Evolutionary conservation across 2,329 filamentous ascomycete genomes (phyloP).

Genomic region (Sordariomycetes sp.): DNA sequence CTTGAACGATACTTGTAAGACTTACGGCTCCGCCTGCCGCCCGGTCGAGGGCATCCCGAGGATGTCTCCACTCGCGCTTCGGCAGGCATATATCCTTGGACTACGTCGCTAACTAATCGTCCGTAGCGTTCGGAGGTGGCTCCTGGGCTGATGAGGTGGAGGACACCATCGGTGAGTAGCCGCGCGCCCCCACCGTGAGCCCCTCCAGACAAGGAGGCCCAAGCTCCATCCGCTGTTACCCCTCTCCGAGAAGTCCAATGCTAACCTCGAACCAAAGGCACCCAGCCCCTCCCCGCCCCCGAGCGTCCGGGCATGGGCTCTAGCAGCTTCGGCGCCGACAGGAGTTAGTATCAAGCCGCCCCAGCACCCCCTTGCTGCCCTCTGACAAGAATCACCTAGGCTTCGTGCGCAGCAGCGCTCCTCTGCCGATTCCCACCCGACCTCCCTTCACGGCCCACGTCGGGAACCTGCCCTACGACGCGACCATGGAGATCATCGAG

Average conservation of each 20-base stretch:
- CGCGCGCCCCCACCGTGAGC: neutral
- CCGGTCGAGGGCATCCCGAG: neutral
- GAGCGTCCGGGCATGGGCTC: neutral
- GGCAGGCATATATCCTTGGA: neutral
- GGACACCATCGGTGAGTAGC: conserved; percentile 58
- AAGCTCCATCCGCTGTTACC: conserved; percentile 1
- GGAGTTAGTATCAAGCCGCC: neutral
- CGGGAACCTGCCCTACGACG: conserved; percentile 93
- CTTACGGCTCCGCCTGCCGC: neutral
- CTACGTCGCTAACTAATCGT: neutral
- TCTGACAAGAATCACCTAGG: conserved; percentile 19
- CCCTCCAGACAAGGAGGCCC: neutral
- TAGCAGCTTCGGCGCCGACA: conserved; percentile 1
- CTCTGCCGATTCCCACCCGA: conserved; percentile 63
- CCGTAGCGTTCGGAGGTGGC: conserved; percentile 44
- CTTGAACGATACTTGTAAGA: conserved; percentile 64
- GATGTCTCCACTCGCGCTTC: neutral
- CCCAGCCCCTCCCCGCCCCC: conserved; percentile 3
- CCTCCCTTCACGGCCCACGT: conserved; percentile 93
- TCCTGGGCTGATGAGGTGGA: conserved; percentile 99
- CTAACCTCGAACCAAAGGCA: neutral
- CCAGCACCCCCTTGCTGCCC: neutral
- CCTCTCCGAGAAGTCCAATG: neutral
- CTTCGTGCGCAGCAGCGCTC: conserved; percentile 63
- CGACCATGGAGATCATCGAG: conserved; percentile 67